A percentile compares a stretch with the other conserved stretches of the same genome.
Evolutionary conservation across 2,329 filamentous ascomycete genomes (phyloP).

Genomic region (Diaporthe ilicicola): DNA sequence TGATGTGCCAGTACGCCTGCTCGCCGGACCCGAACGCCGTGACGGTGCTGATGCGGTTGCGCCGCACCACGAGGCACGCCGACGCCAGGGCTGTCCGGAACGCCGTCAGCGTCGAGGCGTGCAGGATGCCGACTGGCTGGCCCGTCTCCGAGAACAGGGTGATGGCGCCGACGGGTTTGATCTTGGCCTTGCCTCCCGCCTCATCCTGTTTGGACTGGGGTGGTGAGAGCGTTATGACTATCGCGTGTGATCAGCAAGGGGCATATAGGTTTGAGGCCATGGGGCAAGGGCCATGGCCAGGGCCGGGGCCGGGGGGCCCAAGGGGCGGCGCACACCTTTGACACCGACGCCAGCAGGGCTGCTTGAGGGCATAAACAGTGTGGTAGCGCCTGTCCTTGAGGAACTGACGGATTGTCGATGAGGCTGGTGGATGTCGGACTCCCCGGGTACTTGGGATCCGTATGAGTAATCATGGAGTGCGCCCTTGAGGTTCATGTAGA

Average conservation of each 20-base stretch:
- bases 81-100: slow-evolving; percentile 82
- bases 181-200: slow-evolving; percentile 44
- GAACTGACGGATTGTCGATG: slow-evolving; percentile 59
- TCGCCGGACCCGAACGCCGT: slow-evolving; percentile 88
- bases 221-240: slow-evolving; percentile 69
- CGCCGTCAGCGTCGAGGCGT: slow-evolving; percentile 78
- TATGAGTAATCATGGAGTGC: slow-evolving; percentile 71
- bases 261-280: not conserved
- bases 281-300: slow-evolving; percentile 25
- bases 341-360: slow-evolving; percentile 71
- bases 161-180: slow-evolving; percentile 70
- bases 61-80: slow-evolving; percentile 70
- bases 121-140: slow-evolving; percentile 71
- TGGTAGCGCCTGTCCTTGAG: slow-evolving; percentile 61
- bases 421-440: slow-evolving; percentile 63
- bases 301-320: not conserved
- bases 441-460: slow-evolving; percentile 52
- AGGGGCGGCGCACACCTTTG: slow-evolving; percentile 59
- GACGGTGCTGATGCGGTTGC: slow-evolving; percentile 76
- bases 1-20: slow-evolving; percentile 95
- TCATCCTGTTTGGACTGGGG: slow-evolving; percentile 37
- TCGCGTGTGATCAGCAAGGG: slow-evolving; percentile 19
- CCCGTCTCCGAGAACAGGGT: slow-evolving; percentile 73
- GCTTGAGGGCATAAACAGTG: slow-evolving; percentile 78
- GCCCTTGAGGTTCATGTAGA: slow-evolving; percentile 57